phyloP scores from a whole-genome alignment of 176 grass and related monocot genomes.

The Phragmites australis region DNA sequence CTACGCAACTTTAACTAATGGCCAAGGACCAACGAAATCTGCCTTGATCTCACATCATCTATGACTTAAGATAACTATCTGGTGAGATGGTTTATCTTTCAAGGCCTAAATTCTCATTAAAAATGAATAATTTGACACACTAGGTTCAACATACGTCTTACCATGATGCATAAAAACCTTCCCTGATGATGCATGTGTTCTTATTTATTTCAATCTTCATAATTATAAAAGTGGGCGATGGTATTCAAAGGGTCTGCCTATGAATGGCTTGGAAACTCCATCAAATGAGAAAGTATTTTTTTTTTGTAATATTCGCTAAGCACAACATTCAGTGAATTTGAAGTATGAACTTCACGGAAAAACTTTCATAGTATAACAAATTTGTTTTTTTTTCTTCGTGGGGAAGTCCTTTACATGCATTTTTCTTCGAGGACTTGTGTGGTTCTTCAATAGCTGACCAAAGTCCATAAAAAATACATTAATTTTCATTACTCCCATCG shows the following conservation, averaged over 20 bases:
- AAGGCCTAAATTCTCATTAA: background rate
- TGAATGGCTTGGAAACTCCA: too few species aligned
- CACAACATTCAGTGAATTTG: background rate
- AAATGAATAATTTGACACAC: background rate
- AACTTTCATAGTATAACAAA: background rate
- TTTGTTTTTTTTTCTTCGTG: too few species aligned
- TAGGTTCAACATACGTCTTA: background rate
- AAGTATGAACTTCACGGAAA: background rate
- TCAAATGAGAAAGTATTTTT: background rate
- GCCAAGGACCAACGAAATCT: background rate
- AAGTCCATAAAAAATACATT: background rate
- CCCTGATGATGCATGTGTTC: background rate
- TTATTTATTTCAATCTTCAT: background rate
- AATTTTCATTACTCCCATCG: background rate
- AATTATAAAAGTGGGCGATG: background rate
- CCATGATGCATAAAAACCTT: background rate
- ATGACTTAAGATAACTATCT: too few species aligned
- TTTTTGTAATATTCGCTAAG: too few species aligned
- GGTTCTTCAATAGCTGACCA: background rate
- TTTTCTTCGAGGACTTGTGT: background rate
- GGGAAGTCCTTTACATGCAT: too few species aligned
- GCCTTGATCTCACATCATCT: too few species aligned
- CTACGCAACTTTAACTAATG: background rate
- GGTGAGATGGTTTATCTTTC: background rate
- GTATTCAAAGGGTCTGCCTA: too few species aligned